Conservation (phyloP, 441 rosid genomes). For the Corymbia citriodora region DNA sequence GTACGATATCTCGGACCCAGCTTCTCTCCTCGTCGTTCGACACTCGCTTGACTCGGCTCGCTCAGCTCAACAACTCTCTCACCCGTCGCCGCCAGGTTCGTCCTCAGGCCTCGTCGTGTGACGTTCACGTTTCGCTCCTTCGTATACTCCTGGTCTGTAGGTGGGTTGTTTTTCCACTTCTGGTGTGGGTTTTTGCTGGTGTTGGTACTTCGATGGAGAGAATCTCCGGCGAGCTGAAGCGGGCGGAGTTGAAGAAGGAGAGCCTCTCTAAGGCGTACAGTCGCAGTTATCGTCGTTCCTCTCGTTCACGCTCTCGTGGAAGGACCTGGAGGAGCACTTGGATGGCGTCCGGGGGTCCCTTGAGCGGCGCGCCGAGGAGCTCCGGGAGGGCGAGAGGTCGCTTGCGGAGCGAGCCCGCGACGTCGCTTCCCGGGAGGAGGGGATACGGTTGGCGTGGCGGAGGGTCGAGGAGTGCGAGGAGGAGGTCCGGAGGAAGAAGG, state of each 20-base stretch:
- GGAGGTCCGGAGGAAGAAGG: slow-evolving; percentile 16
- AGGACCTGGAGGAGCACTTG: slow-evolving; percentile 29
- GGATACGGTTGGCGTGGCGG: slow-evolving; percentile 2
- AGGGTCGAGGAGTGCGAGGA: neutral
- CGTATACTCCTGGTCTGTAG: neutral
- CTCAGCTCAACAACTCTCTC: neutral
- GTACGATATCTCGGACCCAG: fast-evolving
- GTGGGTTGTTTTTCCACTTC: neutral
- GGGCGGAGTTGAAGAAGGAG: slow-evolving; percentile 15
- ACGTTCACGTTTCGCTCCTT: neutral
- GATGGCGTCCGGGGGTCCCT: slow-evolving; percentile 2
- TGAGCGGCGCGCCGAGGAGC: slow-evolving; percentile 5
- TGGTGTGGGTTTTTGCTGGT: neutral
- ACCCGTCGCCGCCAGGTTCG: neutral
- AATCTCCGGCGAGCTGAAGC: neutral
- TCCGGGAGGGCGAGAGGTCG: slow-evolving; percentile 10
- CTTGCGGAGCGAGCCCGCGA: neutral
- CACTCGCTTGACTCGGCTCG: neutral
- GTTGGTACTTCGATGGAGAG: neutral
- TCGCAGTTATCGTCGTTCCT: slow-evolving; percentile 26
- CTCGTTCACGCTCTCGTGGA: slow-evolving; percentile 31
- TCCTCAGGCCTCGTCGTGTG: neutral
- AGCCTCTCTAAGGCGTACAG: slow-evolving; percentile 6
- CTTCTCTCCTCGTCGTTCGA: neutral
- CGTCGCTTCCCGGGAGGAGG: slow-evolving; percentile 11